Conservation (phyloP, 208 protist genomes). For the Tritrichomonas foetus region DNA sequence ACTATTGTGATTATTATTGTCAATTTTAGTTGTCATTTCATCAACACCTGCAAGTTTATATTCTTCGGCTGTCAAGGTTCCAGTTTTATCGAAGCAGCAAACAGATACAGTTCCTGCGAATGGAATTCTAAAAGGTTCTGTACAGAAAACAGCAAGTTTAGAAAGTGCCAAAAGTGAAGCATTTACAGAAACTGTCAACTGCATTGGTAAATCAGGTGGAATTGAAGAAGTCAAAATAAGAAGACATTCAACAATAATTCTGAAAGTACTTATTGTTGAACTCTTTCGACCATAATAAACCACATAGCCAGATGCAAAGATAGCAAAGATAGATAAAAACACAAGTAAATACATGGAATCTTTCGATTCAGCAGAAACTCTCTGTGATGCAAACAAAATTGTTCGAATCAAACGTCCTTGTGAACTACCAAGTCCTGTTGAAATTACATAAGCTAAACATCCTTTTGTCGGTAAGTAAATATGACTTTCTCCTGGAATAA, state of each 20-base stretch:
- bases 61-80: constrained; percentile 88
- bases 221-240: constrained; percentile 77
- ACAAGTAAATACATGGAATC: constrained; percentile 89
- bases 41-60: constrained; percentile 73
- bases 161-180: constrained; percentile 73
- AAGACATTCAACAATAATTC: constrained; percentile 93
- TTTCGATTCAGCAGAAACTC: constrained; percentile 81
- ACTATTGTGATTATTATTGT: neutral
- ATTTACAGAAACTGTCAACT: constrained; percentile 91
- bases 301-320: constrained; percentile 57
- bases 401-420: constrained; percentile 76
- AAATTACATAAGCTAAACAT: constrained; percentile 85
- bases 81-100: constrained; percentile 99
- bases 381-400: constrained; percentile 76
- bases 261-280: constrained; percentile 73
- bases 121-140: constrained; percentile 98
- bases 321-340: constrained; percentile 87
- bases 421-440: constrained; percentile 94
- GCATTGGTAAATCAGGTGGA: constrained; percentile 97
- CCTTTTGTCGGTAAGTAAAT: constrained; percentile 59
- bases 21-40: neutral
- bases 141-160: constrained; percentile 72
- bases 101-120: constrained; percentile 91
- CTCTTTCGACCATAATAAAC: constrained; percentile 21
- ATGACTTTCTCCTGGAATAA: neutral